phyloP scores from a whole-genome alignment of 1,284 basidiomycete genomes.

The Butyriboletus appendiculatus region DNA sequence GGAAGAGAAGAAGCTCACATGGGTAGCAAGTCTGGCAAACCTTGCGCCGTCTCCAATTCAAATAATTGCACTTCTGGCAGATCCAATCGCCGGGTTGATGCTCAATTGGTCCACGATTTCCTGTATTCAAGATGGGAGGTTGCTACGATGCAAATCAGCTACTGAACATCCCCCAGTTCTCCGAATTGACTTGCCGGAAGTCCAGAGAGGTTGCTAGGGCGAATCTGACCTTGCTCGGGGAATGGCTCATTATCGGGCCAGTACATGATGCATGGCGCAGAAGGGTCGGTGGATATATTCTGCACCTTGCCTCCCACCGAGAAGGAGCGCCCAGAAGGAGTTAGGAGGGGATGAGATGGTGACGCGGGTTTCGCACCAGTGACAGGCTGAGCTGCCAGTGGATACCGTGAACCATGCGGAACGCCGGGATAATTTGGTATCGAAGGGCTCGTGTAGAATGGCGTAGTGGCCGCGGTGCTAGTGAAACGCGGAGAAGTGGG shows the following conservation, averaged over 20 bases:
- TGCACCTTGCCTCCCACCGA: slow-evolving; percentile 73
- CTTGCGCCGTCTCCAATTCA: slow-evolving; percentile 84
- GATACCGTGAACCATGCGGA: slow-evolving; percentile 15
- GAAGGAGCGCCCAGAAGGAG: slow-evolving; percentile 75
- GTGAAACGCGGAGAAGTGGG: slow-evolving; percentile 47
- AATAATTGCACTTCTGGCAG: slow-evolving; percentile 79
- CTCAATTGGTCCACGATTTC: slow-evolving; percentile 82
- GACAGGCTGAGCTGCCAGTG: slow-evolving; percentile 18
- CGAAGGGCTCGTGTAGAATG: slow-evolving; percentile 16
- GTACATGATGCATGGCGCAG: slow-evolving; percentile 75
- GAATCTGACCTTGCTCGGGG: slow-evolving; percentile 74
- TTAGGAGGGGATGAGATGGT: slow-evolving; percentile 63
- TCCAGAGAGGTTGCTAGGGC: slow-evolving; percentile 55
- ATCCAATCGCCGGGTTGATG: slow-evolving; percentile 92
- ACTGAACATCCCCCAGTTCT: not conserved
- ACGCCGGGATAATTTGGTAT: slow-evolving; percentile 29
- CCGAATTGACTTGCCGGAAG: slow-evolving; percentile 47
- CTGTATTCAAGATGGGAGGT: slow-evolving; percentile 86
- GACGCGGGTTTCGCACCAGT: slow-evolving; percentile 32
- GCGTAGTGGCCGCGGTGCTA: slow-evolving; percentile 9
- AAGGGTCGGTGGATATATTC: slow-evolving; percentile 70
- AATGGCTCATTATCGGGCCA: slow-evolving; percentile 86
- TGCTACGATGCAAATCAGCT: slow-evolving; percentile 43
- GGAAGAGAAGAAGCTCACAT: slow-evolving; percentile 43
- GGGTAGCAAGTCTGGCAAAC: slow-evolving; percentile 89